phyloP scores from a whole-genome alignment of 73 alveolate genomes.

The Paramecium primaurelia region DNA sequence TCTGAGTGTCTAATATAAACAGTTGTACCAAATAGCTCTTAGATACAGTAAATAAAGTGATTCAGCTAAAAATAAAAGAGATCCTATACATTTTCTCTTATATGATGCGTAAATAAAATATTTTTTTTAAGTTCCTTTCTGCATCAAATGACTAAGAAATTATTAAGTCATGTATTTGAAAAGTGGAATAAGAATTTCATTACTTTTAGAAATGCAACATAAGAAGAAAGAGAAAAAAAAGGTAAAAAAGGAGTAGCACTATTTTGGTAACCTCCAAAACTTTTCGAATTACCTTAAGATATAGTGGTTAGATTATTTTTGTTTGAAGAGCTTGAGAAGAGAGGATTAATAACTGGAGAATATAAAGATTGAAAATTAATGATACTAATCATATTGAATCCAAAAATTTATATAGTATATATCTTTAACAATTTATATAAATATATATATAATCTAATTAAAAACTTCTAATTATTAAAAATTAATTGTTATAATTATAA shows the following conservation, averaged over 20 bases:
- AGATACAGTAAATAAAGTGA: neutral
- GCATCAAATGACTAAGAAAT: conserved; percentile 32
- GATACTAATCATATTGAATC: neutral
- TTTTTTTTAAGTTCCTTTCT: neutral
- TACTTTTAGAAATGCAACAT: neutral
- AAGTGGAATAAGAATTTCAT: conserved; percentile 20
- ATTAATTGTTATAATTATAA: neutral
- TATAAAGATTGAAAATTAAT: neutral
- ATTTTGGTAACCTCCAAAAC: conserved; percentile 34
- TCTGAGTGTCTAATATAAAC: neutral
- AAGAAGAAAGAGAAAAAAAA: neutral
- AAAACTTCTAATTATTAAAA: no score
- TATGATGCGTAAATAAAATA: neutral
- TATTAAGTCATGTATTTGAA: neutral
- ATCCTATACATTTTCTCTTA: conserved; percentile 34
- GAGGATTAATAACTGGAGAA: conserved; percentile 10
- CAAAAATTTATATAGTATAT: neutral
- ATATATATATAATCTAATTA: no score
- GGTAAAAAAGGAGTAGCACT: neutral
- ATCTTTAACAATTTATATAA: no score
- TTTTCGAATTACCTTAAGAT: conserved; percentile 29
- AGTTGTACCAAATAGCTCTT: neutral
- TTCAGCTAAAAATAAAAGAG: neutral
- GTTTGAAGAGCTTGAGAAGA: conserved; percentile 35
- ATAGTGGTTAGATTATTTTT: neutral